phyloP scores from a whole-genome alignment of 306 rosid species.

The Lathyrus tuberosus region DNA sequence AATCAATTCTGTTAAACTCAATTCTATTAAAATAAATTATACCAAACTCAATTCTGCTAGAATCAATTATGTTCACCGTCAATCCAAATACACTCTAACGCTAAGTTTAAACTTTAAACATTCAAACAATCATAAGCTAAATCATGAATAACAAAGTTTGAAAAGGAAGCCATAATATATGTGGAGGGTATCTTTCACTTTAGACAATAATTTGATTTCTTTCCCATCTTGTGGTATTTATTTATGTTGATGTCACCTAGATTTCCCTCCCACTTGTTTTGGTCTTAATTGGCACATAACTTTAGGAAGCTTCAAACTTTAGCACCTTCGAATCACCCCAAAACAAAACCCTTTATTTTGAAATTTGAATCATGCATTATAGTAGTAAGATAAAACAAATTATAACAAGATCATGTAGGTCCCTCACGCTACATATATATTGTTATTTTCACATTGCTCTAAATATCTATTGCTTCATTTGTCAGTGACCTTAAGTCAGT shows the following conservation, averaged over 20 bases:
- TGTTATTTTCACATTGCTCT: conserved; percentile 36
- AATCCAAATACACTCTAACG: too few relatives aligned
- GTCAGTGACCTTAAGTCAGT: conserved; percentile 40
- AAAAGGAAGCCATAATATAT: conserved; percentile 22
- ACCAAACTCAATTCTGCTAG: too few relatives aligned
- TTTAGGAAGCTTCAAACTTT: conserved; percentile 42
- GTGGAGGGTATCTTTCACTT: conserved; percentile 21
- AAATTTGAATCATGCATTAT: conserved; percentile 31
- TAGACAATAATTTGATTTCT: background rate
- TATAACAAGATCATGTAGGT: conserved; percentile 34
- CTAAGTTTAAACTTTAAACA: background rate
- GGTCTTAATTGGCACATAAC: conserved; percentile 41
- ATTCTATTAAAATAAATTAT: too few relatives aligned
- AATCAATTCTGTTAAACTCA: too few relatives aligned
- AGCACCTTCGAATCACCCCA: conserved; percentile 38
- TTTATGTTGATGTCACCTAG: conserved; percentile 35
- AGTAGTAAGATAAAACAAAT: conserved; percentile 11
- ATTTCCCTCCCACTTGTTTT: conserved; percentile 43
- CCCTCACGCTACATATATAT: conserved; percentile 1
- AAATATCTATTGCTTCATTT: conserved; percentile 44
- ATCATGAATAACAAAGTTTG: conserved; percentile 20
- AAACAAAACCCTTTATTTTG: conserved; percentile 42
- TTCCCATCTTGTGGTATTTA: background rate
- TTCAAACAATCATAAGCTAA: conserved; percentile 27
- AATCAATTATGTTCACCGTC: too few relatives aligned